These are phyloP conservation scores for Amoeboaphelidium protococcarum DNA, from an alignment of 371 early-diverging fungal genomes.

Conservation along the genomic window DNA sequence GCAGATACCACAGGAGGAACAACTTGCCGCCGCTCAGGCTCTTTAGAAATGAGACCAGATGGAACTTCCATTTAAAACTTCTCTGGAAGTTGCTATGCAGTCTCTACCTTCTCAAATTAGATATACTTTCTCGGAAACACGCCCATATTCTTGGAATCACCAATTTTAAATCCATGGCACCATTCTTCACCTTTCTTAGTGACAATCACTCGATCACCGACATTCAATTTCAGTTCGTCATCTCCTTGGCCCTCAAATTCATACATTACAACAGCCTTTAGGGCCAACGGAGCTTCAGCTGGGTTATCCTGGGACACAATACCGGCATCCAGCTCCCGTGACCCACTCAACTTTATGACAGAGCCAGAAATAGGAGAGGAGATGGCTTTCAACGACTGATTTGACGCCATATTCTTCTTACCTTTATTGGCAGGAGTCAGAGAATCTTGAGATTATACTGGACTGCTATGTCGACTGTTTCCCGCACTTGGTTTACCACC, in stretches of 20 bases:
- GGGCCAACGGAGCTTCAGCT: slow-evolving; percentile 6
- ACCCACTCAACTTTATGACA: slow-evolving; percentile 1
- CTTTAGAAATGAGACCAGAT: background rate
- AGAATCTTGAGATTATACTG: background rate
- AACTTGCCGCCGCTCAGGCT: background rate
- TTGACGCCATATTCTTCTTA: slow-evolving; percentile 17
- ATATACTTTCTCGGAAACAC: slow-evolving; percentile 44
- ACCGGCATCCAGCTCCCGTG: background rate
- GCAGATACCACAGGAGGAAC: too few species aligned
- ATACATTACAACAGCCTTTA: slow-evolving; percentile 40
- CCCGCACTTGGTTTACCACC: background rate
- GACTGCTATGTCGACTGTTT: background rate
- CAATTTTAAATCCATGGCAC: background rate
- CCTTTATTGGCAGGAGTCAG: slow-evolving; percentile 9
- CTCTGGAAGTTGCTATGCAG: slow-evolving; percentile 19
- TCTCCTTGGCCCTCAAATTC: slow-evolving; percentile 40
- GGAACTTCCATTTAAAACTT: slow-evolving; percentile 11
- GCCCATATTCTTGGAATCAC: slow-evolving; percentile 34
- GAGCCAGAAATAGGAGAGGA: too few species aligned
- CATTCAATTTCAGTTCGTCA: slow-evolving; percentile 40
- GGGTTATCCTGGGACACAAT: slow-evolving; percentile 1
- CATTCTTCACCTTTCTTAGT: slow-evolving; percentile 13
- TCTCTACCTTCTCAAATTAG: slow-evolving; percentile 8
- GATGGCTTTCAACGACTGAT: too few species aligned
- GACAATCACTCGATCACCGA: slow-evolving; percentile 42